Evolutionary conservation across 345 rosid species (phyloP), one percentile per base, ranked within the genome.

Genomic region (Crucihimalaya himalaica): DNA sequence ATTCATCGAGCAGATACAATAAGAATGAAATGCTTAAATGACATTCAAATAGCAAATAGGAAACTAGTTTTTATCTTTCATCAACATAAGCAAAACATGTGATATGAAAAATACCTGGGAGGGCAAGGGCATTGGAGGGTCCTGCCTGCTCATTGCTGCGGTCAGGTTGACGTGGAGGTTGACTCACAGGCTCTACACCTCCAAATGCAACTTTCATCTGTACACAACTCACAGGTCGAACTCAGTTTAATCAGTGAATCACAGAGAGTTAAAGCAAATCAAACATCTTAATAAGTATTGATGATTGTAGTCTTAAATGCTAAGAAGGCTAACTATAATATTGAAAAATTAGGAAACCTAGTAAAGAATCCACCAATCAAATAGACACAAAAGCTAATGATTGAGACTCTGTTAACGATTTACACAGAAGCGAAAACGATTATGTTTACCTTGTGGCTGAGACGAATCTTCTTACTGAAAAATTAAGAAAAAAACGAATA

Each of bases 401-500:
- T 1, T 3, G 35, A 55, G 6, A 27, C 13, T 21, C 48, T n/a
- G 51, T 47, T 15, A 62, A 29, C 29, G 25, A 18, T 20, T 63
- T 51, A 16, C 15, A 64, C 39, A 35, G 13, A 35, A 35, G 3
- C 13, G 39, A 18, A 32, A 34, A 28, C 28, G 16, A 4, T 72
- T 88, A 0, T 20, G 1, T 12, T 75, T 79, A 95, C 99, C 97
- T 95, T 95, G 78, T 88, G 89, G 83, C 84, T 88, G 66, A 79
- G 79, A 47, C 99, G 99, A 80, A 90, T 85, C 74, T 75, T 83
- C 81, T 88, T 92, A 70, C 99, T 92, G 96, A 83, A 78, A 1
- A 31, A 46, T 18, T 7, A 0, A 5, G 43, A 11, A 56, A 63
- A 58, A 5, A 58, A 45, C 0, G n/a, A 29, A 70, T 73, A 28